Base-by-base conservation (phyloP, 257 asterid genomes). In the Gentiana macrophylla region DNA sequence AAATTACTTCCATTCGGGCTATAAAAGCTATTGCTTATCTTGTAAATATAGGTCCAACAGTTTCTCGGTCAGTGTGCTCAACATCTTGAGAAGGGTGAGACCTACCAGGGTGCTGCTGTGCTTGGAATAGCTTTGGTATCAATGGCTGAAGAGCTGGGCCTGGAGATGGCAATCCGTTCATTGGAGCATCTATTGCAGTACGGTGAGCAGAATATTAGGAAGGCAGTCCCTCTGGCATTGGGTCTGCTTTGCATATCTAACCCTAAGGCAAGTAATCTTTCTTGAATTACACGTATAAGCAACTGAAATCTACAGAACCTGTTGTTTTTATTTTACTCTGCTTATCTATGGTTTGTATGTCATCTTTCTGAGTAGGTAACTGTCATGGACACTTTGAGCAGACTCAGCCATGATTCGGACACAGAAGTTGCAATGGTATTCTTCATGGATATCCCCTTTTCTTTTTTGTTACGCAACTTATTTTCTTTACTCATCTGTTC, bases 101-200 rank as follows among this genome's bases (percentile, higher is more conserved):
- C 86, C 13, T 81, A 70, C 67, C 98, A 87, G 68, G 97, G 97
- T 56, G 92, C 94, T 3, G 95, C 97, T 68, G 89, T 91, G 58
- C 97, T 92, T 47, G 98, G 98, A 51, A 92, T 92, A 71, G 98
- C 97, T 44, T 84, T 92, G 93, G 98, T 92, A 59, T 87, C 97
- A 66, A 92, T 92, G 97, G 95, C 86, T 50, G 98, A 92, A 81
- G 98, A 92, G 57, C 74, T 92, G 35, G 98, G 98, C 60, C 66
- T 72, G 56, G 98, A 92, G 62, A 92, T 92, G 98, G 97, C 98
- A 12, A 88, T 92, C 60, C 95, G 97, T 12, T 83, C 97, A 24
- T 66, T 92, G 59, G 98, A 92, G 79, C 98, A 92, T 69, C 93
- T 92, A 53, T 71, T 92, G 75, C 97, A 87, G 71, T 87, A 87